Conservation (phyloP, 805 yeast genomes). For the Barnettozyma siamensis region DNA sequence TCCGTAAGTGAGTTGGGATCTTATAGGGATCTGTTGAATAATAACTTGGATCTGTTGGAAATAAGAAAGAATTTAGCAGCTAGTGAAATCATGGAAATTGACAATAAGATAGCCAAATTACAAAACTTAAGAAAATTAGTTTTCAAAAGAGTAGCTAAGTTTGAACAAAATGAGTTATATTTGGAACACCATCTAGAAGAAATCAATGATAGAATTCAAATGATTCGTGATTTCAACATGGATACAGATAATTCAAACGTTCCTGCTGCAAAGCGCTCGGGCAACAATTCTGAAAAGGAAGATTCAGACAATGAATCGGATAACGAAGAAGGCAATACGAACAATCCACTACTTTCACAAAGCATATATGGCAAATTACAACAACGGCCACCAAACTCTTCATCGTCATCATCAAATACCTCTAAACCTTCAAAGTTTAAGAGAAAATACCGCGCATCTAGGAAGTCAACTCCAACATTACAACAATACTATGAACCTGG, state of each 20-base stretch:
- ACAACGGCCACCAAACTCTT: slow-evolving; percentile 24
- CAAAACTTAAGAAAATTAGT: slow-evolving; percentile 46
- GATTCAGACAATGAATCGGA: slow-evolving; percentile 6
- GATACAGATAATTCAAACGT: slow-evolving; percentile 25
- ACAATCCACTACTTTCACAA: slow-evolving; percentile 33
- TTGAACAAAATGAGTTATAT: slow-evolving; percentile 56
- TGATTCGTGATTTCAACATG: slow-evolving; percentile 36
- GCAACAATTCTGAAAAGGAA: slow-evolving; percentile 3
- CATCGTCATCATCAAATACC: not conserved
- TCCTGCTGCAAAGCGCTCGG: slow-evolving; percentile 3
- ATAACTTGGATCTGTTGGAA: slow-evolving; percentile 48
- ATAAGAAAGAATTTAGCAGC: slow-evolving; percentile 61
- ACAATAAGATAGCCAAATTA: slow-evolving; percentile 46
- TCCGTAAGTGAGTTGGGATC: slow-evolving; percentile 33
- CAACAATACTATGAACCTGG: slow-evolving; percentile 63
- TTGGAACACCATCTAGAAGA: slow-evolving; percentile 44
- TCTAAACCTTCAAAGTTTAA: slow-evolving; percentile 18
- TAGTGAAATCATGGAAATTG: slow-evolving; percentile 60
- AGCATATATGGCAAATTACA: slow-evolving; percentile 41
- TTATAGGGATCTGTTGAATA: slow-evolving; percentile 35
- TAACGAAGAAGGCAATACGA: slow-evolving; percentile 6
- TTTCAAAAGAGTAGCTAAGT: slow-evolving; percentile 51
- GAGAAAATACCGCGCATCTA: slow-evolving; percentile 26
- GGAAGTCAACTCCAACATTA: slow-evolving; percentile 55
- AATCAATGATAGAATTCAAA: slow-evolving; percentile 38